phyloP scores from a whole-genome alignment of 2,329 filamentous ascomycete genomes.

The Pseudogymnoascus pannorum region DNA sequence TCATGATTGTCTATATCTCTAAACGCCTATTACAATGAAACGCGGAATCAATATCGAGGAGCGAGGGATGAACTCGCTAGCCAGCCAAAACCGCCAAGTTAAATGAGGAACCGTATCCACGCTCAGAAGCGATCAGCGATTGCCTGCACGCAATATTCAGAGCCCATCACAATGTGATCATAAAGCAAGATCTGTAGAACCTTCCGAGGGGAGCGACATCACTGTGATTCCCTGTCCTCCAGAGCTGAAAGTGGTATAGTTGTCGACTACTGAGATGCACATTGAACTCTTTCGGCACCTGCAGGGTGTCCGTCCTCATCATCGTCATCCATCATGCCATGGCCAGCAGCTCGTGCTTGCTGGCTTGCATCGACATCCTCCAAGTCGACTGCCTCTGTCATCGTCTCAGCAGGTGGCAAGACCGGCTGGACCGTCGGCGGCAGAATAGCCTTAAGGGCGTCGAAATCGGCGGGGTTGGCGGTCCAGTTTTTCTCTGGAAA shows the following conservation, averaged over 20 bases:
- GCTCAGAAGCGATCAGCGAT: background rate
- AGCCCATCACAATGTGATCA: background rate
- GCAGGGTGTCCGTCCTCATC: constrained; percentile 65
- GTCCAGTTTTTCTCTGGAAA: constrained; percentile 79
- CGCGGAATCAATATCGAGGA: background rate
- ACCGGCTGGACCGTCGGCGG: constrained; percentile 53
- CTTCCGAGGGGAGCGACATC: background rate
- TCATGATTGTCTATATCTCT: constrained; percentile 8
- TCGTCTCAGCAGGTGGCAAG: constrained; percentile 70
- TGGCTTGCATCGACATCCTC: constrained; percentile 74
- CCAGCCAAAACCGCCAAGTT: background rate
- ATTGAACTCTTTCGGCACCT: constrained; percentile 75
- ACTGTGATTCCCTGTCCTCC: background rate
- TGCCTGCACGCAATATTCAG: background rate
- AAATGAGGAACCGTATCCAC: background rate
- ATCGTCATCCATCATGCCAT: constrained; percentile 62
- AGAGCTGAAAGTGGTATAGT: background rate
- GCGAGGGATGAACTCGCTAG: background rate
- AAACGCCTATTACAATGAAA: constrained; percentile 8
- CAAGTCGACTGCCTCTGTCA: constrained; percentile 83
- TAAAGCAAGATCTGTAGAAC: background rate
- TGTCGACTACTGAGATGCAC: constrained; percentile 68
- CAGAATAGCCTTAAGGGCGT: constrained; percentile 76
- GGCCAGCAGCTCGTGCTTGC: constrained; percentile 60
- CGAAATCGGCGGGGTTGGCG: constrained; percentile 60